Conservation (phyloP, 257 asterid species). For the Solanum neorickii region DNA sequence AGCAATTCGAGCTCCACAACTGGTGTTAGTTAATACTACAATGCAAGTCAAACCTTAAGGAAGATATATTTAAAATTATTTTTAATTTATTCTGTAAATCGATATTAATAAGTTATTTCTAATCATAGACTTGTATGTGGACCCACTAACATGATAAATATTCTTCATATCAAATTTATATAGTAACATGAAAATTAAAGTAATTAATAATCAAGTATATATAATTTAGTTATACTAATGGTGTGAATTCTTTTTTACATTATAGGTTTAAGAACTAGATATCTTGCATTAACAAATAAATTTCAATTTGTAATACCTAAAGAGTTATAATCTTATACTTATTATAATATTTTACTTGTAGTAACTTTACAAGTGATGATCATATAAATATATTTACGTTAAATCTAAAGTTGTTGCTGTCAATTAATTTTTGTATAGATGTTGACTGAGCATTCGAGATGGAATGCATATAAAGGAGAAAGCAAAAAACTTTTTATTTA, state of each 20-base stretch:
- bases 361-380: background rate
- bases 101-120: background rate
- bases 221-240: background rate
- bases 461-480: slow-evolving; percentile 31
- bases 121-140: background rate
- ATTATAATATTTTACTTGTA: background rate
- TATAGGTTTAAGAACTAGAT: background rate
- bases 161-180: background rate
- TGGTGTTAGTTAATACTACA: background rate
- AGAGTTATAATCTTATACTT: background rate
- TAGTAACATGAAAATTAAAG: too few relatives aligned
- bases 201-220: background rate
- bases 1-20: background rate
- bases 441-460: slow-evolving; percentile 6
- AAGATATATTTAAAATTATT: background rate
- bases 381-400: background rate
- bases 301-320: too few relatives aligned
- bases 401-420: background rate
- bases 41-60: background rate
- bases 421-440: background rate
- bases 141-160: background rate
- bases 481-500: slow-evolving; percentile 20
- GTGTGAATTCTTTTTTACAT: background rate
- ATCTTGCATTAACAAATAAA: too few relatives aligned
- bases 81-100: background rate